Percentiles rank a stretch among this genome's conserved stretches.
phyloP scores from a whole-genome alignment of 2,329 filamentous ascomycete species.

The Colletotrichum orbiculare region DNA sequence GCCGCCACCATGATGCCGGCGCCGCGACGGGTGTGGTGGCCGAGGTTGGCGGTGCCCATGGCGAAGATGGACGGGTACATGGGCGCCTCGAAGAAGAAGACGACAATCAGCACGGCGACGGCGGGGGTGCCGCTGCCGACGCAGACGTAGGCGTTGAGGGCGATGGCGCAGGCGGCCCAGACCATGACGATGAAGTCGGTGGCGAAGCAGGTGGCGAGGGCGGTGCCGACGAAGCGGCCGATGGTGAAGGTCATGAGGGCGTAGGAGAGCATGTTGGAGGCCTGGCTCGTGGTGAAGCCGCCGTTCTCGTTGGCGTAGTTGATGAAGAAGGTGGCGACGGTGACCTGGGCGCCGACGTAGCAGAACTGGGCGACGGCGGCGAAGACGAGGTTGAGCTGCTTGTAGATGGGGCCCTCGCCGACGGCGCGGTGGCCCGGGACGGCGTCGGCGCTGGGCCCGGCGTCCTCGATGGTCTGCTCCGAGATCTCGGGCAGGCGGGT shows the following conservation, averaged over 20 bases:
- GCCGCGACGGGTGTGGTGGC: constrained; percentile 80
- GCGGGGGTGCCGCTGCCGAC: constrained; percentile 59
- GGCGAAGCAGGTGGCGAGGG: constrained; percentile 62
- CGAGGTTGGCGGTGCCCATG: constrained; percentile 68
- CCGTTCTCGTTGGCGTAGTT: constrained; percentile 71
- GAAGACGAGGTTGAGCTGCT: constrained; percentile 82
- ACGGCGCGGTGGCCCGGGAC: constrained; percentile 55
- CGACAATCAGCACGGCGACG: constrained; percentile 65
- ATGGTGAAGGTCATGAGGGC: constrained; percentile 58
- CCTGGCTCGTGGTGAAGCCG: constrained; percentile 54
- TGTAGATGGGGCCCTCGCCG: constrained; percentile 71
- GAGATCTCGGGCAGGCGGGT: constrained; percentile 78
- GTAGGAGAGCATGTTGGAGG: constrained; percentile 40
- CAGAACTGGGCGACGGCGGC: constrained; percentile 83
- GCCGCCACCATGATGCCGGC: constrained; percentile 70
- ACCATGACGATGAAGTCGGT: constrained; percentile 34
- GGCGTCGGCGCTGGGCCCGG: constrained; percentile 41
- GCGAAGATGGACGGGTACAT: constrained; percentile 71
- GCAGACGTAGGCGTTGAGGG: constrained; percentile 36
- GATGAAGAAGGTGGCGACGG: constrained; percentile 76
- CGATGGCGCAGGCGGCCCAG: constrained; percentile 59
- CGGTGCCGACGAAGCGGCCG: constrained; percentile 65
- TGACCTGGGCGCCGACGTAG: constrained; percentile 79
- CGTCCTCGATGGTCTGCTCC: constrained; percentile 50
- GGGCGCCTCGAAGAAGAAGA: constrained; percentile 68